These are phyloP conservation scores for Boletus putidus DNA, from an alignment of 1,284 basidiomycete species.

Conservation along the genomic window DNA sequence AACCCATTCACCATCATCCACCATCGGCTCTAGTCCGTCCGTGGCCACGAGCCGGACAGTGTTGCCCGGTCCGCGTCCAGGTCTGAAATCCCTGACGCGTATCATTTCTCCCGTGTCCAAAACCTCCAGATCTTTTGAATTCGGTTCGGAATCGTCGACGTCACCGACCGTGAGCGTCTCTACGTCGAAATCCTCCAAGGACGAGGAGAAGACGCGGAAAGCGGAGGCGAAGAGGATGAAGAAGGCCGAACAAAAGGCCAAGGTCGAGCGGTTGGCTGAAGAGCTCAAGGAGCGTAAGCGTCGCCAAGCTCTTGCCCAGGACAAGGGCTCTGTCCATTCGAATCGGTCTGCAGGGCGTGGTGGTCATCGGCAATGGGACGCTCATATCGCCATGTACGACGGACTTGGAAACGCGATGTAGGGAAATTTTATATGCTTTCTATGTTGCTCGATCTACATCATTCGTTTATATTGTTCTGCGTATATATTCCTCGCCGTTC, in stretches of 20 bases:
- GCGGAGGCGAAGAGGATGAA: constrained; percentile 48
- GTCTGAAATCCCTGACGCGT: constrained; percentile 30
- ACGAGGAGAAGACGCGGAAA: constrained; percentile 40
- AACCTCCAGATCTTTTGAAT: constrained; percentile 6
- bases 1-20: constrained; percentile 21
- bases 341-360: constrained; percentile 23
- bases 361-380: constrained; percentile 21
- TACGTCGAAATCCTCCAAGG: constrained; percentile 16
- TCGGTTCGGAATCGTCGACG: constrained; percentile 10
- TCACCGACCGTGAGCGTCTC: constrained; percentile 27
- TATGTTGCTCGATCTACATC: constrained; percentile 18
- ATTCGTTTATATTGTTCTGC: constrained; percentile 13
- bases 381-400: constrained; percentile 39
- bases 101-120: constrained; percentile 32
- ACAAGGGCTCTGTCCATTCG: constrained; percentile 36
- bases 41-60: constrained; percentile 4
- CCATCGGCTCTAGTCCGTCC: constrained; percentile 10
- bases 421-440: constrained; percentile 1
- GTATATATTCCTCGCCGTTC: constrained; percentile 16
- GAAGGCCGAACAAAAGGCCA: constrained; percentile 46
- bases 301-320: constrained; percentile 33
- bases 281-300: constrained; percentile 42
- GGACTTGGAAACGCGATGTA: constrained; percentile 34
- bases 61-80: constrained; percentile 11
- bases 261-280: constrained; percentile 45